Evolutionary conservation across 495 filamentous ascomycete species (phyloP).

Genomic region (Penicillium coffeae): DNA sequence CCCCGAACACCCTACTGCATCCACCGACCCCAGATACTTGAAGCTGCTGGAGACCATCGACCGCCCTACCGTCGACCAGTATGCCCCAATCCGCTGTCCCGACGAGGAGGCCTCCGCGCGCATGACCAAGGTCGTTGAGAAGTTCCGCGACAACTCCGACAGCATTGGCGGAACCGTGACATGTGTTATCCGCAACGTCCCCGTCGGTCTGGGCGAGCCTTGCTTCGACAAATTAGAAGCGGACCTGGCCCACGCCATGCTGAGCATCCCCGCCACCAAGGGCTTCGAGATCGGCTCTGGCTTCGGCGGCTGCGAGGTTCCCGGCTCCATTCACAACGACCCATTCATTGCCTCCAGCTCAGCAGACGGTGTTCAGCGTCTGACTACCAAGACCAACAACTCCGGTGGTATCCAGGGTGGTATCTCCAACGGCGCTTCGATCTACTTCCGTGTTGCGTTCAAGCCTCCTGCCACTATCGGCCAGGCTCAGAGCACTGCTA

Average conservation of each 20-base stretch:
- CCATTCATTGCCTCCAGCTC: constrained; percentile 64
- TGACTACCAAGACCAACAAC: constrained; percentile 94
- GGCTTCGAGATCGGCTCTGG: constrained; percentile 96
- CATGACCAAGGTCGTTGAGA: constrained; percentile 79
- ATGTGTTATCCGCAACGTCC: constrained; percentile 89
- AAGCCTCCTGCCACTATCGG: constrained; percentile 96
- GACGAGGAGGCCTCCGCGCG: constrained; percentile 55
- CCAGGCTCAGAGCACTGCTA: constrained; percentile 80
- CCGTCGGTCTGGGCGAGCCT: constrained; percentile 86
- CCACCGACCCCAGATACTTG: constrained; percentile 83
- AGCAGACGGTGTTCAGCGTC: constrained; percentile 39
- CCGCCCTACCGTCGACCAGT: constrained; percentile 75
- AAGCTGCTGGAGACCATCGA: constrained; percentile 68
- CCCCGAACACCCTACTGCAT: constrained; percentile 62
- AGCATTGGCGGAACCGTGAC: constrained; percentile 96
- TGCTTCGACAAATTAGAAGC: constrained; percentile 97
- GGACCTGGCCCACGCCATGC: constrained; percentile 90
- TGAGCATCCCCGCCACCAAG: constrained; percentile 95
- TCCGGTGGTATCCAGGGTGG: constrained; percentile 95
- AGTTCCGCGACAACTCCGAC: constrained; percentile 74
- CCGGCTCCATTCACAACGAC: constrained; percentile 92
- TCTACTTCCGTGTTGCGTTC: constrained; percentile 95
- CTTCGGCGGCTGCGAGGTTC: constrained; percentile 82
- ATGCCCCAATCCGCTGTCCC: constrained; percentile 84
- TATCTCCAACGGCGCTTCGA: constrained; percentile 89